Base-by-base conservation (phyloP, 345 rosid species). In the Eucalyptus sp. region DNA sequence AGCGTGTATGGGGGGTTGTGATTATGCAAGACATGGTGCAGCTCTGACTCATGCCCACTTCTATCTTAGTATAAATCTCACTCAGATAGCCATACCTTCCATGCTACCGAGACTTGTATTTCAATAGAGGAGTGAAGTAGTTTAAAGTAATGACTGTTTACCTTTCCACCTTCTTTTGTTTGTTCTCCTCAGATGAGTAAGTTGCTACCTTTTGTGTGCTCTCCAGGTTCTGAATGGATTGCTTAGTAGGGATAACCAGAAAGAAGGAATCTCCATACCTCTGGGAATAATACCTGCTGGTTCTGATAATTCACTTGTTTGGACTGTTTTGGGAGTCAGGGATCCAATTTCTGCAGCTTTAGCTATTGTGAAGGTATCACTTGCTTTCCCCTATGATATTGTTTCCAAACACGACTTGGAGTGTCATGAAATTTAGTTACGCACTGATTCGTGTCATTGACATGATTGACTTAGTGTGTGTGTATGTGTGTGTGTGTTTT, bases 241-340 rank as follows among this genome's bases (percentile, higher is more conserved):
- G 81, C 99, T 97, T 88, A 87, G 91, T 88, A 95, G 99, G 92
- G 96, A 94, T 89, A 98, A 97, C 92, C 98, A 94, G 91, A 97
- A 97, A 91, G 99, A 98, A 94, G 99, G 99, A 89, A 96, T 98
- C 91, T 96, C 99, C 86, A 96, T 98, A 91, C 99, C 99, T n/a
- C 94, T 98, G 93, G 99, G 99, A 90, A 97, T 98, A 88, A 96
- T 97, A 90, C 99, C 99, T 62, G 99, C 99, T 89, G 99, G 99
- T 86, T 98, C 99, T 50, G 99, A 98, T 91, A 98, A 98, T 94
- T 98, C 99, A 54, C 94, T 98, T 60, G 97, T 96, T 92, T 98
- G 98, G 99, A 98, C 98, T 89, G 99, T 98, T 89, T 94, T 98
- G 90, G 99, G 99, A 88, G 98, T 97, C 87, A 93, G 98, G 92